A percentile compares a stretch with the other conserved stretches of the same genome.
phyloP scores from a whole-genome alignment of 1,139 yeast species.

The Saccharomyces uvarum region DNA sequence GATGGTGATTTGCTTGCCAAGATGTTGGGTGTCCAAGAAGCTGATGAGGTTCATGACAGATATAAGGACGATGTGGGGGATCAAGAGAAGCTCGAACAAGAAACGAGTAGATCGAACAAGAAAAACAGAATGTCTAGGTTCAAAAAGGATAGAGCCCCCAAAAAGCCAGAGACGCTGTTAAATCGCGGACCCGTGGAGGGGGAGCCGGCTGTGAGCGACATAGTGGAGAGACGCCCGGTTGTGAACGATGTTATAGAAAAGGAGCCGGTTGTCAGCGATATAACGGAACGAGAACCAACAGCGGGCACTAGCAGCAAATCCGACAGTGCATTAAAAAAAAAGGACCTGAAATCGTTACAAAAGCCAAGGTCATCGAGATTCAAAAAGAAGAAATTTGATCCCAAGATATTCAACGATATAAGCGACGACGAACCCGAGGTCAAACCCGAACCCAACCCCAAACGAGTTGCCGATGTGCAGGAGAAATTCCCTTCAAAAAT shows the following conservation, averaged over 20 bases:
- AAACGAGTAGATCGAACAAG: constrained; percentile 10
- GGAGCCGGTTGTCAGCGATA: background rate
- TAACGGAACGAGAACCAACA: background rate
- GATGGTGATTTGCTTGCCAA: constrained; percentile 30
- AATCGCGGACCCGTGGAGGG: background rate
- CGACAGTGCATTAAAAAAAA: background rate
- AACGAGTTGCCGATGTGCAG: background rate
- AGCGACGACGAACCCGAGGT: background rate
- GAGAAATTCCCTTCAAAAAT: constrained; percentile 1
- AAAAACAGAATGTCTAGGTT: constrained; percentile 26
- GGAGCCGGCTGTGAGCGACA: background rate
- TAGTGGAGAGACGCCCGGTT: background rate
- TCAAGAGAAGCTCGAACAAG: constrained; percentile 8
- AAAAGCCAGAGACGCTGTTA: background rate
- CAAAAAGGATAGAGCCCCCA: constrained; percentile 16
- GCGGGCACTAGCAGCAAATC: background rate
- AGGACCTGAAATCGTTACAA: background rate
- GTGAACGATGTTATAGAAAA: background rate
- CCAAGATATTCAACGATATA: background rate
- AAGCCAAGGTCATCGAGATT: background rate
- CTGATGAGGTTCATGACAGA: constrained; percentile 28
- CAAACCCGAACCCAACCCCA: background rate
- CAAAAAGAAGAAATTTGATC: background rate
- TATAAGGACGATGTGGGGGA: constrained; percentile 13
- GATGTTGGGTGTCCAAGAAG: constrained; percentile 27